A percentile compares a stretch with the other conserved stretches of the same genome.
phyloP scores from a whole-genome alignment of 345 rosid genomes.

The Rhizophora apiculata region DNA sequence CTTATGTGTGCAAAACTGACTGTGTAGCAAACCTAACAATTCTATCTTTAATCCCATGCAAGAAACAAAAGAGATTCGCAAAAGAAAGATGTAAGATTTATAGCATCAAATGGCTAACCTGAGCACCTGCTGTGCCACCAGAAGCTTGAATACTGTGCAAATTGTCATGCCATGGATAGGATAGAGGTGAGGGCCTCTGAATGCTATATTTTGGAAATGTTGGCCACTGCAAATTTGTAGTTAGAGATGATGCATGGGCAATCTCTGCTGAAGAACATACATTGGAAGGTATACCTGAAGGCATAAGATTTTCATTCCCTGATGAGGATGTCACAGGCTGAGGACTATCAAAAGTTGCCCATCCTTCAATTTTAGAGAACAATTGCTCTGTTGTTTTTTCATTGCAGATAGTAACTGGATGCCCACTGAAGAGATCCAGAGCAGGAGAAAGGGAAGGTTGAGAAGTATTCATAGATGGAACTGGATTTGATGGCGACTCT shows the following conservation, averaged over 20 bases:
- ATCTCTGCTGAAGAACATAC: slow-evolving; percentile 30
- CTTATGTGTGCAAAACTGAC: background rate
- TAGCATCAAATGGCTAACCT: slow-evolving; percentile 36
- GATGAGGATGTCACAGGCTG: slow-evolving; percentile 33
- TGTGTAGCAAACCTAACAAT: slow-evolving; percentile 16
- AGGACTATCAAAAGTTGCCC: slow-evolving; percentile 87
- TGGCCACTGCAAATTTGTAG: slow-evolving; percentile 50
- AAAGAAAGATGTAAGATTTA: background rate
- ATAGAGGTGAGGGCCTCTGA: slow-evolving; percentile 33
- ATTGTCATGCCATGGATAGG: slow-evolving; percentile 52
- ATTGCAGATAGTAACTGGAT: slow-evolving; percentile 25
- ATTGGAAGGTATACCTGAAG: slow-evolving; percentile 26
- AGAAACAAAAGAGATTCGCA: background rate
- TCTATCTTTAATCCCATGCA: slow-evolving; percentile 19
- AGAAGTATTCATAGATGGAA: slow-evolving; percentile 31
- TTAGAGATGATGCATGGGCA: slow-evolving; percentile 42
- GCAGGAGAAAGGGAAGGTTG: slow-evolving; percentile 37
- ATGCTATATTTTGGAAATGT: slow-evolving; percentile 36
- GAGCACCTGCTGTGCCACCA: slow-evolving; percentile 26
- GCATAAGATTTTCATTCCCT: slow-evolving; percentile 25
- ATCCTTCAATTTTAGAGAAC: slow-evolving; percentile 61
- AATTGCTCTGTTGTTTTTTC: slow-evolving; percentile 32
- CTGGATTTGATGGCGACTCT: slow-evolving; percentile 23
- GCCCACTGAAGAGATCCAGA: slow-evolving; percentile 51
- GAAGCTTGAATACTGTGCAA: slow-evolving; percentile 32